phyloP scores from a whole-genome alignment of 1,284 basidiomycete species.

The Sparassis latifolia region DNA sequence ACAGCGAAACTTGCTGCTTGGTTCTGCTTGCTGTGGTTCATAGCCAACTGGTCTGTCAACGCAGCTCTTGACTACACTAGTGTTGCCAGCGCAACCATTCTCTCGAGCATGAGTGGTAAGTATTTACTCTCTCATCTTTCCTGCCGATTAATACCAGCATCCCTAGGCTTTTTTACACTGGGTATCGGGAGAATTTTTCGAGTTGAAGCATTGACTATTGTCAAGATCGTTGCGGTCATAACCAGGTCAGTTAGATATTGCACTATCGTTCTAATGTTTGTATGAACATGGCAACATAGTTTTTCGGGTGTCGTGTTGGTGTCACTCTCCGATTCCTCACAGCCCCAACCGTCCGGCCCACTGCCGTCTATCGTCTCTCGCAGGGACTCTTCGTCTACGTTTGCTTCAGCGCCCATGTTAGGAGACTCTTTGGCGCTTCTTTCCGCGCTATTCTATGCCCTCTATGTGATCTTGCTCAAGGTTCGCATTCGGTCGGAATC shows the following conservation, averaged over 20 bases:
- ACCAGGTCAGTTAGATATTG: slow-evolving; percentile 51
- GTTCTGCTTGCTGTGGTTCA: slow-evolving; percentile 87
- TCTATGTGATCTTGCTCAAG: slow-evolving; percentile 92
- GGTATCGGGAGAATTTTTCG: slow-evolving; percentile 78
- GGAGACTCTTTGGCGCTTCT: slow-evolving; percentile 80
- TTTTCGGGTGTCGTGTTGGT: slow-evolving; percentile 86
- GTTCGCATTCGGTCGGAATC: slow-evolving; percentile 79
- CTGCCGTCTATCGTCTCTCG: slow-evolving; percentile 4
- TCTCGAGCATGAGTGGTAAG: slow-evolving; percentile 85
- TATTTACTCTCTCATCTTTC: slow-evolving; percentile 8
- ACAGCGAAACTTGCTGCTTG: slow-evolving; percentile 71
- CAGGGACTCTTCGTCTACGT: not conserved
- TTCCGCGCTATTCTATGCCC: slow-evolving; percentile 83
- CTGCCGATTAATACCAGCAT: slow-evolving; percentile 2
- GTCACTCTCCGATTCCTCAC: slow-evolving; percentile 68
- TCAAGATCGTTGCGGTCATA: slow-evolving; percentile 78
- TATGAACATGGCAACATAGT: slow-evolving; percentile 33
- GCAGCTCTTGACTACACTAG: slow-evolving; percentile 79
- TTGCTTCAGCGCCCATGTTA: slow-evolving; percentile 33
- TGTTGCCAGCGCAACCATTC: slow-evolving; percentile 86
- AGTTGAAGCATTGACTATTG: slow-evolving; percentile 73
- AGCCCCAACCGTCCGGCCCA: slow-evolving; percentile 12
- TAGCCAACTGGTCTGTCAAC: slow-evolving; percentile 88
- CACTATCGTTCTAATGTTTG: not conserved
- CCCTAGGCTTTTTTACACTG: slow-evolving; percentile 88